These are phyloP conservation scores for Ophiocordyceps sinensis DNA, from an alignment of 2,329 filamentous ascomycete genomes.

Conservation along the genomic window DNA sequence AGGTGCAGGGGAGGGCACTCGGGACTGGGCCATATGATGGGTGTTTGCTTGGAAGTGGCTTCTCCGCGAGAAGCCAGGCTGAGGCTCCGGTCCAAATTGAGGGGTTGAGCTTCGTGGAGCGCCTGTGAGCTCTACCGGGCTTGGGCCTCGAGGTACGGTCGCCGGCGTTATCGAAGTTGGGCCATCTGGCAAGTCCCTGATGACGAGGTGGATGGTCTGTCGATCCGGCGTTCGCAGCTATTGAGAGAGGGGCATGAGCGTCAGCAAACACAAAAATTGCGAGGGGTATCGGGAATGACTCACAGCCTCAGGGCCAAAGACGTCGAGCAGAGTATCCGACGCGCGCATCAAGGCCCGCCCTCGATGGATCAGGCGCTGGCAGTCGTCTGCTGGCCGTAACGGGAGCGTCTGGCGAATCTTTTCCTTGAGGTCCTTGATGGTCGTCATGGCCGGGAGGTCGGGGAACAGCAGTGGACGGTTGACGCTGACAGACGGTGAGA, in stretches of 20 bases:
- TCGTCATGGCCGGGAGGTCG: conserved; percentile 32
- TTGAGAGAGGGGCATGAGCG: conserved; percentile 3
- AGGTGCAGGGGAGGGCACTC: conserved; percentile 16
- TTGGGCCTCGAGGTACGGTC: conserved; percentile 11
- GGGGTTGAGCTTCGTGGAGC: conserved; percentile 7
- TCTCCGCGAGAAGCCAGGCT: conserved; percentile 14
- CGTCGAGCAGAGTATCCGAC: conserved; percentile 37
- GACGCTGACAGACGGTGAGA: conserved; percentile 43
- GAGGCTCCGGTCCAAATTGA: conserved; percentile 13
- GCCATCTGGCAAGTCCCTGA: conserved; percentile 24
- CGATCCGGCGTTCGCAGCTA: conserved; percentile 29
- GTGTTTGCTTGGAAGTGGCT: conserved; percentile 13
- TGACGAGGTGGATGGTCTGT: conserved; percentile 39
- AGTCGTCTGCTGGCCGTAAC: conserved; percentile 34
- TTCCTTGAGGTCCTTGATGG: conserved; percentile 41
- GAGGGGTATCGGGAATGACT: conserved; percentile 8
- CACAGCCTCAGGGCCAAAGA: conserved; percentile 42
- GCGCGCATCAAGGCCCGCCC: conserved; percentile 42
- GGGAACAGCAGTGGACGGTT: conserved; percentile 34
- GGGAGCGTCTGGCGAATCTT: conserved; percentile 38
- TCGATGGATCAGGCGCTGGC: conserved; percentile 45
- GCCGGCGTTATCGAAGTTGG: conserved; percentile 12
- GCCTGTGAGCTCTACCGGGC: conserved; percentile 11
- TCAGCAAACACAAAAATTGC: not conserved
- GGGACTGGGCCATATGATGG: conserved; percentile 13